These are phyloP conservation scores for Talaromyces sp. DNA, from an alignment of 2,329 filamentous ascomycete genomes.

Conservation along the genomic window DNA sequence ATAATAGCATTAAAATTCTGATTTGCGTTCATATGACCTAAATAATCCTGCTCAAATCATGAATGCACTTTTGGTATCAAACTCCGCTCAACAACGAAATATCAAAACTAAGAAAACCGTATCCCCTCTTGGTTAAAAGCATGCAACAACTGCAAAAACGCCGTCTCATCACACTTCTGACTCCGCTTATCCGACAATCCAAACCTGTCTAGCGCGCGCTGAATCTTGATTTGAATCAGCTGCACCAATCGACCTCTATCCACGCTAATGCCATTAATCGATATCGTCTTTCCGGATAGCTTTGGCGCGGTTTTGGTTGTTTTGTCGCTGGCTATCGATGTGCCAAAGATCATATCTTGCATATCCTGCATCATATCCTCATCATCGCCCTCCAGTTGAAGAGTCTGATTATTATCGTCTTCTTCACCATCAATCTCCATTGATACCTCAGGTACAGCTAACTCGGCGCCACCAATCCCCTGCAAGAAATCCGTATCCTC, in stretches of 20 bases:
- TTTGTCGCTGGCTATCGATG: constrained; percentile 32
- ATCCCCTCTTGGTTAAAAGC: constrained; percentile 91
- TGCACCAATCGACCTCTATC: constrained; percentile 56
- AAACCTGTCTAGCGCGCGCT: constrained; percentile 82
- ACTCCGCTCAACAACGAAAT: background rate
- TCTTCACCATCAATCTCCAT: constrained; percentile 29
- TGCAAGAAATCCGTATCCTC: constrained; percentile 20
- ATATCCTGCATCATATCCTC: constrained; percentile 57
- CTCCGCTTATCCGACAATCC: constrained; percentile 76
- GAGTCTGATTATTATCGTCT: background rate
- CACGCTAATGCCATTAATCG: constrained; percentile 18
- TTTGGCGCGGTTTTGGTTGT: constrained; percentile 68
- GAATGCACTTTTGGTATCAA: constrained; percentile 6
- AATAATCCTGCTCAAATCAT: background rate
- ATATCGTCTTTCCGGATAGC: constrained; percentile 17
- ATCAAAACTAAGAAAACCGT: constrained; percentile 49
- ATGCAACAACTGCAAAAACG: constrained; percentile 78
- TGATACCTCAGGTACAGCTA: constrained; percentile 24
- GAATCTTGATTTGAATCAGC: constrained; percentile 81
- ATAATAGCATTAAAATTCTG: background rate
- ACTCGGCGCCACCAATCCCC: constrained; percentile 47
- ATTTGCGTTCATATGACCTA: background rate
- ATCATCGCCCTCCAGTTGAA: constrained; percentile 31
- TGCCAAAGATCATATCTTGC: constrained; percentile 36
- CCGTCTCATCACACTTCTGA: constrained; percentile 85